Evolutionary conservation across 495 filamentous ascomycete species (phyloP), one percentile per base, ranked within the genome.

Genomic region (Xylaria longipes): DNA sequence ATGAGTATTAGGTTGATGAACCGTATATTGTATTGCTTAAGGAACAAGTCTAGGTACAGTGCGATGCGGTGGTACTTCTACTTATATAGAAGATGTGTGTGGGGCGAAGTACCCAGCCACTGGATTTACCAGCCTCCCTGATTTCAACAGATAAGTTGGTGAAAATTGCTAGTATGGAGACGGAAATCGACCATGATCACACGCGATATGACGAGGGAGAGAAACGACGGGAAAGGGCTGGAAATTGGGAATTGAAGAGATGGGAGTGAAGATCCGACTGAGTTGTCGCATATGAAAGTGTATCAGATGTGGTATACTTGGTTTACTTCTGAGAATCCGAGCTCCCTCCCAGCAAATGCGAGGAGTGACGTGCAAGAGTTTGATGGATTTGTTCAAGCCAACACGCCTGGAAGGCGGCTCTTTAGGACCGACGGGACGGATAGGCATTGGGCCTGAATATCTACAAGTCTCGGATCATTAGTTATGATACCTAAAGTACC

Each of bases 351-450:
- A 11, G 25, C 12, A 25, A 50, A 11, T 25, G 7, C 0, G n/a
- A 50, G 46, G 46, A 50, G 46, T 25, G 46, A 50, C n/a, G 46
- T 50, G 22, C n/a, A n/a, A 50, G 46, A 50, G 46, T 50, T 50
- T 25, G 46, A 50, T 25, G 46, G 25, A 50, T 25, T 50, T 50
- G 46, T 50, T 50, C 46, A 9, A 22, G 8, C n/a, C 46, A 50
- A 50, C 46, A 50, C 46, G 7, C 46, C 25, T 50, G 46, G 46
- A 3, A 50, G 46, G 46, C 46, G 46, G n/a, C 20, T 50, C n/a
- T 50, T 50, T 50, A 7, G 46, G 46, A 50, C 46, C 8, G 46
- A 50, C 6, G 25, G 46, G 46, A 50, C 25, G 46, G 46, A 50
- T 50, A 50, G 46, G 46, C n/a, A 22, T 50, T 22, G 46, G 46